Percentiles rank a stretch among this genome's conserved stretches.
phyloP scores from a whole-genome alignment of 1,284 basidiomycete species.

The Trichosporon coremiiforme region DNA sequence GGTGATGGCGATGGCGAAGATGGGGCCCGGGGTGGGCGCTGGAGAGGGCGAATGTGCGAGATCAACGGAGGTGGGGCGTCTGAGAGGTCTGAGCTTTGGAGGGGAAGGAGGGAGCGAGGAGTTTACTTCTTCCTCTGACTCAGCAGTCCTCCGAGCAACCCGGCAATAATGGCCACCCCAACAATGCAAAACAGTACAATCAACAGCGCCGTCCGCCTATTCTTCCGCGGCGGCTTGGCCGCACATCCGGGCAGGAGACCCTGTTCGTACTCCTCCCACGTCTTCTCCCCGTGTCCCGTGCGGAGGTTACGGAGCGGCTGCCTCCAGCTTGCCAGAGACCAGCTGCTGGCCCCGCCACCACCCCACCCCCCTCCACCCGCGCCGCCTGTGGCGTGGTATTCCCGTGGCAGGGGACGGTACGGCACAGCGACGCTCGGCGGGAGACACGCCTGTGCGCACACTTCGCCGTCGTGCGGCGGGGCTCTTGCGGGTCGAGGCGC shows the following conservation, averaged over 20 bases:
- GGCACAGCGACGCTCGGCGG: slow-evolving; percentile 28
- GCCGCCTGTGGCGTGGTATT: slow-evolving; percentile 22
- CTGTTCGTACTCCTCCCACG: slow-evolving; percentile 13
- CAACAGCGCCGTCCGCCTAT: slow-evolving; percentile 22
- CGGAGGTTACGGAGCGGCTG: slow-evolving; percentile 22
- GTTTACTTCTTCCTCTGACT: not conserved
- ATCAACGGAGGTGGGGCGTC: too few species aligned
- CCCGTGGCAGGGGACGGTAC: slow-evolving; percentile 24
- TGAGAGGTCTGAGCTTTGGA: too few species aligned
- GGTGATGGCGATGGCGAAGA: too few species aligned
- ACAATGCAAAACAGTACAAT: slow-evolving; percentile 27
- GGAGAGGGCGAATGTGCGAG: too few species aligned
- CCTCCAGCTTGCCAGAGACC: slow-evolving; percentile 2
- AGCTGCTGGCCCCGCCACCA: not conserved
- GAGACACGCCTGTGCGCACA: slow-evolving; percentile 31
- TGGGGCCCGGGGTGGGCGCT: too few species aligned
- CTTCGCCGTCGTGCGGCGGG: slow-evolving; percentile 28
- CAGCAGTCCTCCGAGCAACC: slow-evolving; percentile 39
- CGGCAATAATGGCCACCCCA: slow-evolving; percentile 35
- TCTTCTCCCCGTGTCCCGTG: slow-evolving; percentile 2
- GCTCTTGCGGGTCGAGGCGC: slow-evolving; percentile 19
- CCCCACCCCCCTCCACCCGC: not conserved
- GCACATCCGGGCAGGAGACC: slow-evolving; percentile 13
- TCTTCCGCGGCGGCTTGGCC: slow-evolving; percentile 13
- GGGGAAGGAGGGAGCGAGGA: too few species aligned